A percentile compares a stretch with the other conserved stretches of the same genome.
phyloP scores from a whole-genome alignment of 2,329 filamentous ascomycete species.

The Claviceps maximensis region DNA sequence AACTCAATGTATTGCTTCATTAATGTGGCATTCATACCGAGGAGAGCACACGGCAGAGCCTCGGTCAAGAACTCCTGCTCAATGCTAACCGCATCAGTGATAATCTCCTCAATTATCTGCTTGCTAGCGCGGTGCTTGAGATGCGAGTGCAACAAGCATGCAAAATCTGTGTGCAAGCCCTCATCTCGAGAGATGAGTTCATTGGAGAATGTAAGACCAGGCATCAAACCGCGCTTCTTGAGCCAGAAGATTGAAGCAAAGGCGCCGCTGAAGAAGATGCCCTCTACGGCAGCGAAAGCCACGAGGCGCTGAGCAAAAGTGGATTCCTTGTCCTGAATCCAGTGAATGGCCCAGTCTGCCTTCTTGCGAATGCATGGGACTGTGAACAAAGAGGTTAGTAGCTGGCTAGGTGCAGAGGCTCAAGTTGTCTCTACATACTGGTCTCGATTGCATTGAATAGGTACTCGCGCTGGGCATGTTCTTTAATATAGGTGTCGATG shows the following conservation, averaged over 20 bases:
- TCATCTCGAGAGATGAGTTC: slow-evolving; percentile 99
- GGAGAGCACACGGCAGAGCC: slow-evolving; percentile 78
- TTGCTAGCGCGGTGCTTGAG: slow-evolving; percentile 81
- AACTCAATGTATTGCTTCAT: slow-evolving; percentile 99
- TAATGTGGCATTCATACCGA: slow-evolving; percentile 92
- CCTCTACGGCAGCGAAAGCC: slow-evolving; percentile 94
- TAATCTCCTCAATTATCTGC: slow-evolving; percentile 71
- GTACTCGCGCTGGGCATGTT: slow-evolving; percentile 83
- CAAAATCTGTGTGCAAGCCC: slow-evolving; percentile 98
- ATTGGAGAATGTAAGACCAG: slow-evolving; percentile 97
- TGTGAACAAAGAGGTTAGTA: slow-evolving; percentile 19
- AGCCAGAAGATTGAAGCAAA: slow-evolving; percentile 99
- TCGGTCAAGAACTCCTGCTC: slow-evolving; percentile 98
- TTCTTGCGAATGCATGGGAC: slow-evolving; percentile 97
- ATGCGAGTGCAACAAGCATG: slow-evolving; percentile 95
- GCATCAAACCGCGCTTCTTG: slow-evolving; percentile 99
- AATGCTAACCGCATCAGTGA: slow-evolving; percentile 83
- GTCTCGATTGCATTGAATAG: slow-evolving; percentile 99
- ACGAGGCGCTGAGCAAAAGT: slow-evolving; percentile 93
- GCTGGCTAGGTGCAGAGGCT: slow-evolving; percentile 3
- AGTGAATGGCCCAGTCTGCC: slow-evolving; percentile 91
- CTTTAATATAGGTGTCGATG: slow-evolving; percentile 99
- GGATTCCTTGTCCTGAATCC: slow-evolving; percentile 88
- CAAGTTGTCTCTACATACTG: slow-evolving; percentile 43
- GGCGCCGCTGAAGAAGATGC: slow-evolving; percentile 98